phyloP scores from a whole-genome alignment of 345 rosid species.

The Citrus glauca region DNA sequence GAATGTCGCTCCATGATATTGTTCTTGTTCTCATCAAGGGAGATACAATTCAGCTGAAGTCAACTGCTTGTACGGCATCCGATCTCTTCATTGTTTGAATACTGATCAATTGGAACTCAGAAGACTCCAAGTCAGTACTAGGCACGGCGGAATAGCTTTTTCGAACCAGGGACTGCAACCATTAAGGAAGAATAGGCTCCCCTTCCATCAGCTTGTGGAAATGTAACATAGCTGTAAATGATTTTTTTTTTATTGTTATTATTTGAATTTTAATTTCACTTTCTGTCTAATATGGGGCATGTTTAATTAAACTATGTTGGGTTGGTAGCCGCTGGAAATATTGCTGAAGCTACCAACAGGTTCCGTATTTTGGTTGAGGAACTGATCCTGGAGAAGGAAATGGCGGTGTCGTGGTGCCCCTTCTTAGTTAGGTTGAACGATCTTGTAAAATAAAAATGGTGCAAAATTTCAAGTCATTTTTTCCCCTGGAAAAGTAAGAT shows the following conservation, averaged over 20 bases:
- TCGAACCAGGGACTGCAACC: not conserved
- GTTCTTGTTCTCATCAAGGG: not conserved
- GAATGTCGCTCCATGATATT: not conserved
- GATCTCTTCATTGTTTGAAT: not conserved
- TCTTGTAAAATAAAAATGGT: not conserved
- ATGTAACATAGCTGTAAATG: conserved; percentile 31
- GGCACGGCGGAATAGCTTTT: not conserved
- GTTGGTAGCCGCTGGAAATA: conserved; percentile 11
- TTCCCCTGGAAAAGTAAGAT: no score
- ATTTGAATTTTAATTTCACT: conserved; percentile 17
- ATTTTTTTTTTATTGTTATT: not conserved
- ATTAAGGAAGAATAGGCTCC: not conserved
- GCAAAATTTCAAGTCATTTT: not conserved
- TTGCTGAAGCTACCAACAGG: not conserved
- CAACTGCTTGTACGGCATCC: not conserved
- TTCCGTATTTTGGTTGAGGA: conserved; percentile 6
- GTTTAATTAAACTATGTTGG: not conserved
- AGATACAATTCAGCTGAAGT: not conserved
- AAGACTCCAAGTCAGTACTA: not conserved
- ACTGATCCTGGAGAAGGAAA: not conserved
- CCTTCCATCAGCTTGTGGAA: not conserved
- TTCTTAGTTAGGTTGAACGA: not conserved
- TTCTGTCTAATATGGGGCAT: not conserved
- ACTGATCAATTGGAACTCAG: not conserved
- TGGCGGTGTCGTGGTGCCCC: not conserved